A percentile compares a stretch with the other conserved stretches of the same genome.
Evolutionary conservation across 23 red algal genomes (phyloP).

Genomic region (Chondrus crispus): DNA sequence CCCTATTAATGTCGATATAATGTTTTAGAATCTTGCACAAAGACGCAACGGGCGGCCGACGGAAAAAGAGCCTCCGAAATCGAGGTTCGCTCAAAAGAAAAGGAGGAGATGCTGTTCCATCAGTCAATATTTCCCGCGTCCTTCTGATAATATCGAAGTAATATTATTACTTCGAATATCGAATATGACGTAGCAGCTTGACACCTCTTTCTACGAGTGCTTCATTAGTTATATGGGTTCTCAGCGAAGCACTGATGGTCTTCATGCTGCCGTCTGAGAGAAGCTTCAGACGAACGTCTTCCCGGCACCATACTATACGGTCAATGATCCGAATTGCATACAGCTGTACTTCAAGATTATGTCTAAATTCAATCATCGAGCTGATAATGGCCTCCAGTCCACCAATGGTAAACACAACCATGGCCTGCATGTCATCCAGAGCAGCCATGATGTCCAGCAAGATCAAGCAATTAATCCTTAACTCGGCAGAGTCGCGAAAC

Average conservation of each 20-base stretch:
- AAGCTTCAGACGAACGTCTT: background rate
- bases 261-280: background rate
- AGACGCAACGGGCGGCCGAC: too few species aligned
- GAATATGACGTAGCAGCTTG: too few species aligned
- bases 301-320: background rate
- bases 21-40: too few species aligned
- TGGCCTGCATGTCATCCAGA: background rate
- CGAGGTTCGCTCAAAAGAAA: too few species aligned
- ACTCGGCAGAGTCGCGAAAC: background rate
- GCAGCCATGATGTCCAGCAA: background rate
- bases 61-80: too few species aligned
- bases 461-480: background rate
- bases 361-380: conserved; percentile 21
- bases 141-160: too few species aligned
- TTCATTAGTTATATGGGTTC: background rate
- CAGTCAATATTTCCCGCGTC: too few species aligned
- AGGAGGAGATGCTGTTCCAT: too few species aligned
- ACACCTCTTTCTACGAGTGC: background rate
- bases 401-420: background rate
- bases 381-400: background rate
- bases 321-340: conserved; percentile 3
- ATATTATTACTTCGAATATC: too few species aligned
- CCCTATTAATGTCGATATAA: too few species aligned
- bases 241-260: background rate
- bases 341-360: background rate